Evolutionary conservation across 2,329 filamentous ascomycete species (phyloP), one percentile per base, ranked within the genome.

Genomic region (Pleoardoris graminearum): DNA sequence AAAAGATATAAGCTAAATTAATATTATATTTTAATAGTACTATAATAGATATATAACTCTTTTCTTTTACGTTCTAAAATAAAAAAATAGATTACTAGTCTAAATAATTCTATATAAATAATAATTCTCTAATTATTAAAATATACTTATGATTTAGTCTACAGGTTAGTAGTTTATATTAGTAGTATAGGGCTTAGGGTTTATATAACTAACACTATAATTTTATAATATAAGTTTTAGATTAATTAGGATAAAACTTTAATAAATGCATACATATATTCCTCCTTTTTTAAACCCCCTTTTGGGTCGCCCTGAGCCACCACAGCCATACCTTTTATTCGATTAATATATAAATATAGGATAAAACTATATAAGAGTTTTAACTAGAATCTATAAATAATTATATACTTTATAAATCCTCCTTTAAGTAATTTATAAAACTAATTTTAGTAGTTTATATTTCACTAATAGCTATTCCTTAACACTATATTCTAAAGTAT

Each of bases 401-500:
- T 42, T 29, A 45, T 29, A 51, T 51, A 51, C 39, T 51, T 51
- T 29, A 51, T 23, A 44, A 33, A 51, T 39, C 48, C 48, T 30
- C 38, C 27, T 41, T 48, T 21, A 21, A 35, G 27, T 52, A 22
- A 52, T 47, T 7, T 27, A 32, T 21, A 48, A 51, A 39, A 39
- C 48, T 51, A 23, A 51, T 39, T 51, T 39, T n/a, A 32, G 29
- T 19, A 16, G 38, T 51, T 51, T 23, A 51, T 22, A 51, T 38
- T 53, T 44, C 42, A 49, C 45, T 49, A 49, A 29, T 22, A 49
- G 45, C 44, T 53, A 53, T 30, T 30, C 51, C 37, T 53, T 29
- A 29, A 53, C 43, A 25, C 51, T 27, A 53, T 53, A 25, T 53
- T 49, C 44, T 17, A 49, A 38, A 38, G 51, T 32, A 53, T 49